A percentile compares a stretch with the other conserved stretches of the same genome.
Evolutionary conservation across 1,139 yeast genomes (phyloP).

Genomic region (Magnusiomyces fungicola): DNA sequence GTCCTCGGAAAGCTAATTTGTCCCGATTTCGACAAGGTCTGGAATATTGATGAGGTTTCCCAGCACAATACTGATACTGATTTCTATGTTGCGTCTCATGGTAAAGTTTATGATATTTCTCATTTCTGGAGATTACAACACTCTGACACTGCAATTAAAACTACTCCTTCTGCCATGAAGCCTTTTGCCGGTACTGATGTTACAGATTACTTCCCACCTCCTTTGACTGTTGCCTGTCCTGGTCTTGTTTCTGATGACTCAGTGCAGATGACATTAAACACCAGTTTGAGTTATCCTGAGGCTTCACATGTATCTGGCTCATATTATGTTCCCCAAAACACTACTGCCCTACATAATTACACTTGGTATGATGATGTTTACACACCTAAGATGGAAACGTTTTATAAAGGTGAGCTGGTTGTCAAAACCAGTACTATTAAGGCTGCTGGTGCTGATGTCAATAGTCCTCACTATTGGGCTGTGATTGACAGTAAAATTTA

Average conservation of each 20-base stretch:
- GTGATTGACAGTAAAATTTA: conserved; percentile 32
- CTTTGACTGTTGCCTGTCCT: conserved; percentile 36
- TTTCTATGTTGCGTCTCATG: conserved; percentile 35
- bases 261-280: conserved; percentile 27
- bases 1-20: conserved; percentile 34
- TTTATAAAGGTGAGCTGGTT: conserved; percentile 36
- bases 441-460: conserved; percentile 19
- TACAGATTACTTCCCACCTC: conserved; percentile 36
- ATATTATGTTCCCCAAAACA: conserved; percentile 19
- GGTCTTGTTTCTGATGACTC: conserved; percentile 31
- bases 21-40: conserved; percentile 37
- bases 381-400: conserved; percentile 31
- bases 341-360: conserved; percentile 30
- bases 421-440: conserved; percentile 26
- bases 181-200: conserved; percentile 31
- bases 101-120: conserved; percentile 37
- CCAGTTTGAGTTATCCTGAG: conserved; percentile 25
- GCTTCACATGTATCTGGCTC: conserved; percentile 33
- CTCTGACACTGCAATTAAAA: conserved; percentile 32
- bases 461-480: conserved; percentile 27
- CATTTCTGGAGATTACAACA: conserved; percentile 36
- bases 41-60: conserved; percentile 33
- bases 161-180: conserved; percentile 29
- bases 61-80: conserved; percentile 34
- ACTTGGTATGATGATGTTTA: conserved; percentile 34